A percentile compares a stretch with the other conserved stretches of the same genome.
These are phyloP conservation scores for Gymnopilus junonius DNA, from an alignment of 768 basidiomycete species.

Conservation along the genomic window DNA sequence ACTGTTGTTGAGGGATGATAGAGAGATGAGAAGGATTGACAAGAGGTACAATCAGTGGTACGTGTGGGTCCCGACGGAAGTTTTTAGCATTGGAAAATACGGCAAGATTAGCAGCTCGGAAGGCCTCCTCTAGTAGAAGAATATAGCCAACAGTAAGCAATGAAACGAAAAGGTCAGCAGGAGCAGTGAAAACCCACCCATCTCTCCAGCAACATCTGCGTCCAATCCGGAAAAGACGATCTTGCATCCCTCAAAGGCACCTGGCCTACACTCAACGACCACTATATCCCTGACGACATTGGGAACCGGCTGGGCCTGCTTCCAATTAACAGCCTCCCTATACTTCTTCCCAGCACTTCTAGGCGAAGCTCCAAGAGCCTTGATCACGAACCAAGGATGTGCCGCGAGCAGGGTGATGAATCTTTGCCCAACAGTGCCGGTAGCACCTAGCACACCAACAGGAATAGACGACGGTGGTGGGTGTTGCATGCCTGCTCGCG, in stretches of 20 bases:
- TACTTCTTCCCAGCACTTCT: conserved; percentile 89
- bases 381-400: conserved; percentile 91
- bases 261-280: conserved; percentile 78
- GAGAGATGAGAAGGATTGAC: conserved; percentile 88
- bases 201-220: conserved; percentile 91
- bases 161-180: not conserved
- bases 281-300: conserved; percentile 57
- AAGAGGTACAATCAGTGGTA: conserved; percentile 95
- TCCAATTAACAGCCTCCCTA: conserved; percentile 79
- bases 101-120: conserved; percentile 84
- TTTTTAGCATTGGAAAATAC: conserved; percentile 99
- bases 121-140: conserved; percentile 70
- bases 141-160: conserved; percentile 4
- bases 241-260: conserved; percentile 78
- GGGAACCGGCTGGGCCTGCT: conserved; percentile 82
- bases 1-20: conserved; percentile 83
- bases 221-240: conserved; percentile 97
- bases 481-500: conserved; percentile 37
- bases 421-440: conserved; percentile 94
- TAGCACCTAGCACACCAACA: conserved; percentile 87
- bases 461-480: conserved; percentile 28
- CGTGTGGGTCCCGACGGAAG: conserved; percentile 87
- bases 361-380: conserved; percentile 86
- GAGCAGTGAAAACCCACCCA: conserved; percentile 58
- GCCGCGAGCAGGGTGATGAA: conserved; percentile 87